Evolutionary conservation across 768 basidiomycete species (phyloP).

Genomic region (Trichaptum fuscoviolaceum): DNA sequence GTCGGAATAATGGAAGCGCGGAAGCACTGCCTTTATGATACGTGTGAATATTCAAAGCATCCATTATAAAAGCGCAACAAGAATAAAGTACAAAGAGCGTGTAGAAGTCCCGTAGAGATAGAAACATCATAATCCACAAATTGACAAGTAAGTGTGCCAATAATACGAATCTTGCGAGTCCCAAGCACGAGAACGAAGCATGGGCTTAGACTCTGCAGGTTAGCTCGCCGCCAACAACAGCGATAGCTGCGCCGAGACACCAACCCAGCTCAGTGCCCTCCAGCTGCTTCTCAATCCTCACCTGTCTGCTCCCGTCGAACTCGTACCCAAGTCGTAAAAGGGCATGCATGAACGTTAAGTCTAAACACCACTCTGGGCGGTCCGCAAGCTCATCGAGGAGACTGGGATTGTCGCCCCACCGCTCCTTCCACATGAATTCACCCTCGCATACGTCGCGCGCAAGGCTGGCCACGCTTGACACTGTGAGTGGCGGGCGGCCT

Average conservation of each 20-base stretch:
- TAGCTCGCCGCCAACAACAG: constrained; percentile 58
- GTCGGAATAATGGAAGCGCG: no score
- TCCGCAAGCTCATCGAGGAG: constrained; percentile 68
- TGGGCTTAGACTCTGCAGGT: constrained; percentile 38
- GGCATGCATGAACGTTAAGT: constrained; percentile 92
- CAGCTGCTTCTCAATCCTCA: constrained; percentile 82
- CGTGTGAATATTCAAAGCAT: neutral
- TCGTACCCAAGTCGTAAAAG: constrained; percentile 88
- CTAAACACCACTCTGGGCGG: constrained; percentile 92
- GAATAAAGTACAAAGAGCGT: neutral
- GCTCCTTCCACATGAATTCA: constrained; percentile 46
- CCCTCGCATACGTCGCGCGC: constrained; percentile 76
- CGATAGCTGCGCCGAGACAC: constrained; percentile 82
- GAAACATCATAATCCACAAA: neutral
- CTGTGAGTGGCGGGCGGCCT: constrained; percentile 29
- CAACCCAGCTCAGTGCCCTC: constrained; percentile 90
- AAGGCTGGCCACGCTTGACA: constrained; percentile 56
- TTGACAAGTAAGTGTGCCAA: neutral
- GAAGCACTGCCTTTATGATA: neutral
- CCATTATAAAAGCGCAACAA: neutral
- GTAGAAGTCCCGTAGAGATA: neutral
- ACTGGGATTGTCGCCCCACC: constrained; percentile 38
- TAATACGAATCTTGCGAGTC: no score
- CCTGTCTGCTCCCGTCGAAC: constrained; percentile 61
- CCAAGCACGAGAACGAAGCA: neutral